These are phyloP conservation scores for Beta corolliflora DNA, from an alignment of 179 eudicot species.

Conservation along the genomic window DNA sequence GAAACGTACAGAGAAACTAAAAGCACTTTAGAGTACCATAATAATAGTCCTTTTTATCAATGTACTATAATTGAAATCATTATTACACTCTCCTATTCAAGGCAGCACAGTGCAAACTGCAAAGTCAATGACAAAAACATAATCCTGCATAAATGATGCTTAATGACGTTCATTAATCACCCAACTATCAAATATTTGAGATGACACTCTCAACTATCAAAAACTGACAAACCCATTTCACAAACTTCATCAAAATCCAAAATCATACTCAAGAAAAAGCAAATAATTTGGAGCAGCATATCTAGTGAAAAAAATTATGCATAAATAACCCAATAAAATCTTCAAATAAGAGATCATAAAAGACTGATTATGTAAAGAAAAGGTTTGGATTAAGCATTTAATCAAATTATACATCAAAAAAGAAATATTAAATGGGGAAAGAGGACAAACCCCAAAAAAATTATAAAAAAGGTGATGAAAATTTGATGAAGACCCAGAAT, in stretches of 20 bases:
- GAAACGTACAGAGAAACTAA: neutral
- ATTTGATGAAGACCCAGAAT: conserved; percentile 11
- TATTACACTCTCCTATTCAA: neutral
- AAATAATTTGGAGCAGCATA: neutral
- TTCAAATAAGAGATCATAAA: neutral
- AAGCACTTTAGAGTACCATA: neutral
- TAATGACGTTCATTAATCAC: neutral
- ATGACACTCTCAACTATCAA: neutral
- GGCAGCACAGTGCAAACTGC: neutral
- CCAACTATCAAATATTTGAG: neutral
- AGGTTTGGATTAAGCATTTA: neutral
- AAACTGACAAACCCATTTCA: neutral
- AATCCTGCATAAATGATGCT: neutral
- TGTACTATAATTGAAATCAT: neutral
- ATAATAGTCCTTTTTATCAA: neutral
- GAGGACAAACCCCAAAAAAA: conserved; percentile 5
- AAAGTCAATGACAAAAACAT: neutral
- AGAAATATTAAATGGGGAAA: neutral
- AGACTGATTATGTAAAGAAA: neutral
- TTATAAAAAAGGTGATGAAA: neutral
- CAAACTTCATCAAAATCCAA: neutral
- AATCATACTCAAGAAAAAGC: neutral
- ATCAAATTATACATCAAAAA: neutral
- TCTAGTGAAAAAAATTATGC: no score
- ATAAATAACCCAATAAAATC: neutral